Base-by-base conservation (phyloP, 1,139 yeast species). In the Schizosaccharomyces versatilis region DNA sequence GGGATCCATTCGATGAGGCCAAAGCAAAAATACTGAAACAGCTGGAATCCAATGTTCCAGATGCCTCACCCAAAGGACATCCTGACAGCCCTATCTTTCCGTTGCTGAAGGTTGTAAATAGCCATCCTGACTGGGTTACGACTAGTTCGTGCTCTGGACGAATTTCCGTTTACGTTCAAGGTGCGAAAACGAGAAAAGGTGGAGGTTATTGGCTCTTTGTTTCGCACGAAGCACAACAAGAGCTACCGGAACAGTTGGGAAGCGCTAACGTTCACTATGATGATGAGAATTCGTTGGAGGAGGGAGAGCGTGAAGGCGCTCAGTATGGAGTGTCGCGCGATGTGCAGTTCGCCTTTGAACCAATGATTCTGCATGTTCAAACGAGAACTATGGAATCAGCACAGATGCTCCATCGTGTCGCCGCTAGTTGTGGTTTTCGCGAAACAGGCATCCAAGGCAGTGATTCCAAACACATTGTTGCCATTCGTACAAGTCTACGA, bases 101-200 rank as follows among this genome's bases (percentile, higher is more conserved):
- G 1, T 73, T 84, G 32, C 83, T 84, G 57, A 66, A 76, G 17
- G 66, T 79, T 39, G 80, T 84, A 61, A 84, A 84, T 62, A 61
- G 73, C 1, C 77, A 78, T 60, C 62, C 67, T 0, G 79, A 81
- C 61, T 76, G 82, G 80, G 88, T 84, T 7, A 84, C 94, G 1
- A 84, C 94, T 0, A 82, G 93, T 1, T 80, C 93, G n/a, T 84
- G 95, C 60, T 83, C 94, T 0, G 95, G 95, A 1, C 69, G 95
- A 64, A 80, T 84, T 1, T 79, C 88, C 55, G 85, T 84, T 0
- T 84, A 81, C 63, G 66, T 81, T 2, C 94, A 84, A 64, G 95
- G 94, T 1, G 58, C 59, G 36, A 67, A 64, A 1, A 83, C 93
- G n/a, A 84, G 84, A 62, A 94, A 94, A 1, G 76, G 78, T 55